Evolutionary conservation across 176 grass and related monocot species (phyloP), one percentile per base, ranked within the genome.

Genomic region (Leersia perrieri): DNA sequence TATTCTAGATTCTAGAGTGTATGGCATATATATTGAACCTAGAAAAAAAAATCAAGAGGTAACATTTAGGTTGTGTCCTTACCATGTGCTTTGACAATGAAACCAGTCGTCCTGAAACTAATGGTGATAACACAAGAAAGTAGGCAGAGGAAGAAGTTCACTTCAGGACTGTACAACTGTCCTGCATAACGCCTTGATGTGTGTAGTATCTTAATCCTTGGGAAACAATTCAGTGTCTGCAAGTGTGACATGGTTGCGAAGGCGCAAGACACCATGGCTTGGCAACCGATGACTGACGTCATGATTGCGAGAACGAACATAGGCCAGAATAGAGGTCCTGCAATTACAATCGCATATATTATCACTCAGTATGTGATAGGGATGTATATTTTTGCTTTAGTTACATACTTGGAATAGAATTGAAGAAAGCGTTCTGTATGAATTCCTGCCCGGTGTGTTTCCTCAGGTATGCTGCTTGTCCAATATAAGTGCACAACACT

Each of bases 81-180:
- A 95, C 93, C 90, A 45, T 90, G 91, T 34, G 93, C 87, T 67
- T 92, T 96, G 25, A 82, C 90, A 22, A 92, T 88, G 63, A 92
- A 85, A 40, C 63, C 66, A 7, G 85, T 92, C 26, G 79, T 88
- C 70, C 72, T 45, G 83, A 96, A 96, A 49, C 74, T 45, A 47
- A 84, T 5, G 3, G 92, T 89, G 0, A 94, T 86, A 0, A 89
- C 30, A 57, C 87, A 77, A 8, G 85, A 84, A 5, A 80, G 71
- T 14, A 84, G 14, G 67, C 88, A 90, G 5, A 92, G 76, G 1
- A 80, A 68, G 64, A 88, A 87, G 65, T 92, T 96, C 15, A 96
- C 79, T 81, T 96, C 90, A 18, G 93, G 93, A 10, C 83, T 83
- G 25, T 90, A 95, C 7, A 95, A 64, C 29, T 95, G 93, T 16